These are phyloP conservation scores for Cryptosporidium andersoni DNA, from an alignment of 169 alveolate genomes.

Conservation along the genomic window DNA sequence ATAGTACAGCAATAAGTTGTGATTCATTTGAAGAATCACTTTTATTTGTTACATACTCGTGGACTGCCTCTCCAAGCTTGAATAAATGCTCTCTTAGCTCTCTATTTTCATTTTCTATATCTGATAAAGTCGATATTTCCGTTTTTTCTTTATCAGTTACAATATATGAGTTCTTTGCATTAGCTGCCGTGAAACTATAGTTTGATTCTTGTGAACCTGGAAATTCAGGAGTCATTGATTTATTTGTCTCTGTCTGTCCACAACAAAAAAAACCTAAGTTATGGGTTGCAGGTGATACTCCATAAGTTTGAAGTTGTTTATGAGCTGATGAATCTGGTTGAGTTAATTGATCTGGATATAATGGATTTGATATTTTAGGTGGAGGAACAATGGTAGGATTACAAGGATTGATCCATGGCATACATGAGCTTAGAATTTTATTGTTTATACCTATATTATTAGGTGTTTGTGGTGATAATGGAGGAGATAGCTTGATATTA, in stretches of 20 bases:
- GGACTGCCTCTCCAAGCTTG: conserved; percentile 70
- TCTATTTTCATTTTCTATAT: conserved; percentile 53
- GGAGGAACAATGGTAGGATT: too few species aligned
- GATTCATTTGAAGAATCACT: conserved; percentile 50
- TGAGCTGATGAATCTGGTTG: conserved; percentile 8
- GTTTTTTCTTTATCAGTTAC: background rate
- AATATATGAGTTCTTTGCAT: background rate
- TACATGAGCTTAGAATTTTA: conserved; percentile 36
- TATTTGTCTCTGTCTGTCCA: conserved; percentile 4
- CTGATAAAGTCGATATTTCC: background rate
- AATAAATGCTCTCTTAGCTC: conserved; percentile 55
- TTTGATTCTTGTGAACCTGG: conserved; percentile 64
- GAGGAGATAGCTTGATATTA: background rate
- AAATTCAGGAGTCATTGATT: conserved; percentile 63
- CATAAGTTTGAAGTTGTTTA: background rate
- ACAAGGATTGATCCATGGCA: conserved; percentile 56
- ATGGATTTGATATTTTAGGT: too few species aligned
- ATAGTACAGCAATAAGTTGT: conserved; percentile 50
- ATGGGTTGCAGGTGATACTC: background rate
- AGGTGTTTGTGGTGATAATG: conserved; percentile 59
- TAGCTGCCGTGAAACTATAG: conserved; percentile 28
- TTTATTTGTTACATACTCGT: conserved; percentile 42
- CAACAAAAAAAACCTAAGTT: conserved; percentile 15
- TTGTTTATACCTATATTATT: conserved; percentile 31
- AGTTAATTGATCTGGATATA: background rate